Evolutionary conservation across 371 early-diverging fungal genomes (phyloP).

Genomic region (Mucor piriformis): DNA sequence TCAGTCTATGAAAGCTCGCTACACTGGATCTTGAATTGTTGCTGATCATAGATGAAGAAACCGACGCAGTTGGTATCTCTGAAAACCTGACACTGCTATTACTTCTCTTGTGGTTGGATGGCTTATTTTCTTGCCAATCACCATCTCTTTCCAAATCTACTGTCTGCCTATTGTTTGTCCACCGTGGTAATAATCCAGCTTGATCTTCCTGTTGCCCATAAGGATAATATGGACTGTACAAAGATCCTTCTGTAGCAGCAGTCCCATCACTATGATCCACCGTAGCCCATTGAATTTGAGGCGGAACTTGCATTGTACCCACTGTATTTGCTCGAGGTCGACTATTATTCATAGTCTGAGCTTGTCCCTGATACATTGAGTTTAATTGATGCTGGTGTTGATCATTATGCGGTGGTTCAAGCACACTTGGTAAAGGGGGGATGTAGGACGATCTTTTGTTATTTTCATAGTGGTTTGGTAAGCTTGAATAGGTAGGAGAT

Average conservation of each 20-base stretch:
- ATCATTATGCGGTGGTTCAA: slow-evolving; percentile 33
- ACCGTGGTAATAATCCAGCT: slow-evolving; percentile 11
- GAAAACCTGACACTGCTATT: slow-evolving; percentile 38
- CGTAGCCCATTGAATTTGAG: slow-evolving; percentile 39
- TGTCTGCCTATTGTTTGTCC: slow-evolving; percentile 16
- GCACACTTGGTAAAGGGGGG: slow-evolving; percentile 37
- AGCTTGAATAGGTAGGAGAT: slow-evolving; percentile 35
- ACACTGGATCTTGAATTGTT: slow-evolving; percentile 19
- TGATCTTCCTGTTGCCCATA: slow-evolving; percentile 10
- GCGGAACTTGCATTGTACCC: slow-evolving; percentile 45
- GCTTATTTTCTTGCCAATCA: slow-evolving; percentile 25
- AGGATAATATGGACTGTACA: slow-evolving; percentile 24
- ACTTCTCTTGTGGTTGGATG: slow-evolving; percentile 32
- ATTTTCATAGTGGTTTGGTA: slow-evolving; percentile 34
- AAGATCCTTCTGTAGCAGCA: slow-evolving; percentile 9
- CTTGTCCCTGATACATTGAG: background rate
- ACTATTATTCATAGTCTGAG: slow-evolving; percentile 2
- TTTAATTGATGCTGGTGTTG: slow-evolving; percentile 3
- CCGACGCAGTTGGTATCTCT: slow-evolving; percentile 22
- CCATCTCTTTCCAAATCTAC: slow-evolving; percentile 34
- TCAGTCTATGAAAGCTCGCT: slow-evolving; percentile 43
- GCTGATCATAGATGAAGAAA: background rate
- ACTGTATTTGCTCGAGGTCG: slow-evolving; percentile 51
- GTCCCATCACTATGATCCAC: slow-evolving; percentile 19
- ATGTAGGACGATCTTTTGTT: slow-evolving; percentile 23